Conservation (phyloP, 176 grass and related monocot species). For the Oryza glaberrima region DNA sequence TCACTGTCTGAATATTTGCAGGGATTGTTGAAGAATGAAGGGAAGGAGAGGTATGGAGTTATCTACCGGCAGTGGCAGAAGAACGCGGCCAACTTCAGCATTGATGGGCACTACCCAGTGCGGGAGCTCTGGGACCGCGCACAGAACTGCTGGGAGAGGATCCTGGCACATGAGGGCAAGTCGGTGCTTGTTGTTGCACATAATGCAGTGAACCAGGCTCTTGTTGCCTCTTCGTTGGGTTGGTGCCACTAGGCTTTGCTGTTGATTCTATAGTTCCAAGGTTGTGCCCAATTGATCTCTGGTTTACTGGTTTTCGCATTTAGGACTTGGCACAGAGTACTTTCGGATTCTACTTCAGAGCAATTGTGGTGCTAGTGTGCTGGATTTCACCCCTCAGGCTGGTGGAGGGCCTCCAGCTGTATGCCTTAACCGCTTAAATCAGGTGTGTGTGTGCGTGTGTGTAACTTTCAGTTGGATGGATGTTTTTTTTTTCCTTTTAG, state of each 20-base stretch:
- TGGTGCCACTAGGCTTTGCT: constrained; percentile 11
- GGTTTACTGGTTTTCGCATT: constrained; percentile 9
- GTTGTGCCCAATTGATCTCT: neutral
- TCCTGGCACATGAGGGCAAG: constrained; percentile 72
- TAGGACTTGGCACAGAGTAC: constrained; percentile 76
- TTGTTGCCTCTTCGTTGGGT: constrained; percentile 84
- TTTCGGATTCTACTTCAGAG: constrained; percentile 89
- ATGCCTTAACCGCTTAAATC: constrained; percentile 90
- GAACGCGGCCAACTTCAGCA: constrained; percentile 69
- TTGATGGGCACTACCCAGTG: constrained; percentile 88
- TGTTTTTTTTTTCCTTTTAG: constrained; percentile 2
- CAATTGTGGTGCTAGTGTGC: constrained; percentile 84
- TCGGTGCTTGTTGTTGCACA: constrained; percentile 94
- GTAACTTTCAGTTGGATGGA: constrained; percentile 1
- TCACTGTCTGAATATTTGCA: constrained; percentile 16
- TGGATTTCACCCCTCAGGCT: constrained; percentile 77
- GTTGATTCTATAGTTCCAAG: neutral
- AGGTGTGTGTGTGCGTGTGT: constrained; percentile 45
- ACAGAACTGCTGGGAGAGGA: constrained; percentile 76
- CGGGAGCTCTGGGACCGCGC: constrained; percentile 78
- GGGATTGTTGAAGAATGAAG: constrained; percentile 87
- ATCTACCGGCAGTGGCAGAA: constrained; percentile 74
- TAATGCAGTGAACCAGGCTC: constrained; percentile 90
- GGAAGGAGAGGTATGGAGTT: constrained; percentile 72
- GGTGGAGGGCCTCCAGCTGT: constrained; percentile 58